Percentiles rank a stretch among this genome's conserved stretches.
These are phyloP conservation scores for Cucurbita moschata DNA, from an alignment of 306 rosid species.

Conservation along the genomic window DNA sequence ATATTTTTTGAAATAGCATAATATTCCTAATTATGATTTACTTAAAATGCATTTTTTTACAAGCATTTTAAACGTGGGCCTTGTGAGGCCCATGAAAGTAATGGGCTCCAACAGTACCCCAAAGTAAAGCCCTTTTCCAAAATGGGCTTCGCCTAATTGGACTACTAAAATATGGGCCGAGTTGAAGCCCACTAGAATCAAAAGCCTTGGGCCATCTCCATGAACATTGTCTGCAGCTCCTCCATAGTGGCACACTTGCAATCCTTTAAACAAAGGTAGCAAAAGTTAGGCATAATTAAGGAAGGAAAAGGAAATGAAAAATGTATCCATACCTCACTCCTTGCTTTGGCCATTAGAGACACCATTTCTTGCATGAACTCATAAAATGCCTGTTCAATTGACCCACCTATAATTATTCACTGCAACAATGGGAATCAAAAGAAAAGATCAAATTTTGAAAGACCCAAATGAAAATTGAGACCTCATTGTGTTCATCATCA, in stretches of 20 bases:
- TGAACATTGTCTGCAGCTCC: neutral
- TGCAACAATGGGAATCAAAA: too few species aligned
- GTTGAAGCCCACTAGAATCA: neutral
- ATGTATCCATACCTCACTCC: constrained; percentile 33
- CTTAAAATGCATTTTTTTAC: too few species aligned
- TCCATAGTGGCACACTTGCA: neutral
- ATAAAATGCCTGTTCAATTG: constrained; percentile 31
- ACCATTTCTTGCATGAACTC: constrained; percentile 66
- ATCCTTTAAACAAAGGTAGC: neutral
- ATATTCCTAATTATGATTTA: too few species aligned
- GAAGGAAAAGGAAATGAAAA: too few species aligned
- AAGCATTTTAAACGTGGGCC: neutral
- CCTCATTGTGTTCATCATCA: constrained; percentile 62
- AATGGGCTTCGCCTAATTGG: neutral
- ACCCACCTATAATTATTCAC: neutral
- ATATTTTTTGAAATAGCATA: too few species aligned
- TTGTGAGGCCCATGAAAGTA: neutral
- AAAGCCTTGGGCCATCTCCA: neutral
- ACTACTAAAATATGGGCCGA: neutral
- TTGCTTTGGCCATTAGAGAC: constrained; percentile 50
- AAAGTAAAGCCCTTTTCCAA: neutral
- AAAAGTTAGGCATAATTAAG: too few species aligned
- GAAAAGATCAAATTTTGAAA: too few species aligned
- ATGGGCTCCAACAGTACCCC: neutral
- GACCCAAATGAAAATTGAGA: too few species aligned